Evolutionary conservation across 148 eudicot genomes (phyloP).

Genomic region (Spergularia marina): DNA sequence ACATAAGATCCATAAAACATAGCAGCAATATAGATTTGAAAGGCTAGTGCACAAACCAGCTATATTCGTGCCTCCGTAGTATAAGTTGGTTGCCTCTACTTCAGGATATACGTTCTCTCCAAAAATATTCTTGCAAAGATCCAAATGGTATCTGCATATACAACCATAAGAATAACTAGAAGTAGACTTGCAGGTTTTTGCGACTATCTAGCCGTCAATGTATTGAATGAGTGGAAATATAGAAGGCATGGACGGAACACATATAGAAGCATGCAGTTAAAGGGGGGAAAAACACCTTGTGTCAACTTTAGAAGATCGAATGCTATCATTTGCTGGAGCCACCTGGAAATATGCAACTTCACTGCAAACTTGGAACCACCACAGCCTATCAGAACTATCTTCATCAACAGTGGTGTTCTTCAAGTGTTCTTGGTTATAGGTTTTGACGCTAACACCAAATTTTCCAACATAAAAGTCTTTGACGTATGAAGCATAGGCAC

Average conservation of each 20-base stretch:
- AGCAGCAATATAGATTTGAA: not conserved
- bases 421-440: constrained; percentile 68
- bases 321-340: constrained; percentile 83
- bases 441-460: constrained; percentile 54
- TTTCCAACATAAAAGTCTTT: constrained; percentile 52
- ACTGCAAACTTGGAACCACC: constrained; percentile 99
- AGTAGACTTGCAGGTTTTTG: not conserved
- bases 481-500: constrained; percentile 83
- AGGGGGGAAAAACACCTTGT: constrained; percentile 37
- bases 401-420: constrained; percentile 47
- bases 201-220: constrained; percentile 5
- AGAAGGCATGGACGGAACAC: constrained; percentile 4
- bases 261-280: constrained; percentile 9
- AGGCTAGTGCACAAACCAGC: constrained; percentile 52
- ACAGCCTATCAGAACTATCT: constrained; percentile 62
- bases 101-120: constrained; percentile 82
- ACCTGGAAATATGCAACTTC: constrained; percentile 99
- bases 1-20: not conserved
- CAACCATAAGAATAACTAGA: constrained; percentile 6
- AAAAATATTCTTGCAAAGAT: constrained; percentile 95
- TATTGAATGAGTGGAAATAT: not conserved
- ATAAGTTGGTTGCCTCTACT: constrained; percentile 80
- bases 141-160: constrained; percentile 89
- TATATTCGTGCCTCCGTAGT: constrained; percentile 89
- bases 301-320: constrained; percentile 83